Evolutionary conservation across 2,329 filamentous ascomycete species (phyloP).

Genomic region (Sclerotinia trifoliorum): DNA sequence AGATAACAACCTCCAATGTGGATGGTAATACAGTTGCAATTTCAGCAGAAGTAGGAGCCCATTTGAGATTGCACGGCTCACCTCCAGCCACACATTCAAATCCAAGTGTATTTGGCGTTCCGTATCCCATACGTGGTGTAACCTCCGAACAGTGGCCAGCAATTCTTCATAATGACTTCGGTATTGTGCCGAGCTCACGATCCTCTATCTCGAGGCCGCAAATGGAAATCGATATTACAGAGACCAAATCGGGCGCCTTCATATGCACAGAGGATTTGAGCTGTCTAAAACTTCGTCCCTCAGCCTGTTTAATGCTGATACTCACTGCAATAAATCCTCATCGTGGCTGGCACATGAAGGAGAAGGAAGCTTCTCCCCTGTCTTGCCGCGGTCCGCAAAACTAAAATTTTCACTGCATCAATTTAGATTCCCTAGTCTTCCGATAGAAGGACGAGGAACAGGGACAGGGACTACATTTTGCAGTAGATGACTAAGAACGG

Average conservation of each 20-base stretch:
- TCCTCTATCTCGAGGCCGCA: background rate
- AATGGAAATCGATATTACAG: background rate
- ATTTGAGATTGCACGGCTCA: background rate
- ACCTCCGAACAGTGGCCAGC: background rate
- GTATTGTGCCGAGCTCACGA: background rate
- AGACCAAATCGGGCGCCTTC: background rate
- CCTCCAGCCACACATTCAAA: background rate
- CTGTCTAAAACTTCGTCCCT: background rate
- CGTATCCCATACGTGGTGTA: background rate
- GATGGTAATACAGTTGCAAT: background rate
- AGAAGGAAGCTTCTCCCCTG: background rate
- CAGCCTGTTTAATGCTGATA: background rate
- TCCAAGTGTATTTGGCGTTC: too few relatives aligned
- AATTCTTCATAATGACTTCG: background rate
- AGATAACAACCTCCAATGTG: background rate
- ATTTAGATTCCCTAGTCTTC: slow-evolving; percentile 25
- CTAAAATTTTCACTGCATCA: slow-evolving; percentile 19
- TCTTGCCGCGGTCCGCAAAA: background rate
- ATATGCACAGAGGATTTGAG: background rate
- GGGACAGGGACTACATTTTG: slow-evolving; percentile 19
- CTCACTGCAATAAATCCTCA: background rate
- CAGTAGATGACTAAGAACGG: background rate
- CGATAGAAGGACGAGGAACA: slow-evolving; percentile 22
- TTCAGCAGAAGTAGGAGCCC: background rate
- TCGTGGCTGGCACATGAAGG: background rate